phyloP scores from a whole-genome alignment of 2,329 filamentous ascomycete species.

The Diplodia seriata region DNA sequence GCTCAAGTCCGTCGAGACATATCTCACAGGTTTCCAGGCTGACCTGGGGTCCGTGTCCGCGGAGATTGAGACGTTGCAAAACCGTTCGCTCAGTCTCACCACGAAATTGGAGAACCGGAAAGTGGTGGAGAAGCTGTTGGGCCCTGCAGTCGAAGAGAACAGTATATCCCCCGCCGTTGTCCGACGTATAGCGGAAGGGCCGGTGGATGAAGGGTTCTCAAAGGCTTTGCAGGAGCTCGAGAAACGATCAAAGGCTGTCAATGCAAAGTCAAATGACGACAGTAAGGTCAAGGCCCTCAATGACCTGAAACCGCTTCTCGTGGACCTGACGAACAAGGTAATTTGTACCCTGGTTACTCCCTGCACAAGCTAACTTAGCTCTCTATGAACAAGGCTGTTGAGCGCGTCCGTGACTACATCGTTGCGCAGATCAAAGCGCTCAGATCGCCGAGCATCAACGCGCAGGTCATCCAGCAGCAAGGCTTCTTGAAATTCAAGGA shows the following conservation, averaged over 20 bases:
- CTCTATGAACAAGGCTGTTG: slow-evolving; percentile 65
- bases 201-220: slow-evolving; percentile 89
- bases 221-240: slow-evolving; percentile 84
- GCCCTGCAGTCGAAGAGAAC: slow-evolving; percentile 88
- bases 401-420: slow-evolving; percentile 91
- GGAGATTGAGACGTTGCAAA: slow-evolving; percentile 93
- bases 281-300: slow-evolving; percentile 75
- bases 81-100: slow-evolving; percentile 81
- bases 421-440: slow-evolving; percentile 94
- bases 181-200: slow-evolving; percentile 82
- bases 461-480: slow-evolving; percentile 94
- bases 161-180: slow-evolving; percentile 86
- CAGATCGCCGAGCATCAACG: slow-evolving; percentile 93
- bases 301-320: slow-evolving; percentile 83
- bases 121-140: slow-evolving; percentile 85
- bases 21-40: slow-evolving; percentile 89
- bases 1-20: slow-evolving; percentile 88
- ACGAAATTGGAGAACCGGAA: slow-evolving; percentile 87
- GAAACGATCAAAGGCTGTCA: slow-evolving; percentile 74
- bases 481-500: slow-evolving; percentile 89
- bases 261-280: slow-evolving; percentile 69
- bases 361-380: not conserved
- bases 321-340: slow-evolving; percentile 83
- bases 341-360: slow-evolving; percentile 21
- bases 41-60: slow-evolving; percentile 91